Evolutionary conservation across 331 rosid genomes (phyloP), one percentile per base, ranked within the genome.

Genomic region (Rhamnella rubrinervis): DNA sequence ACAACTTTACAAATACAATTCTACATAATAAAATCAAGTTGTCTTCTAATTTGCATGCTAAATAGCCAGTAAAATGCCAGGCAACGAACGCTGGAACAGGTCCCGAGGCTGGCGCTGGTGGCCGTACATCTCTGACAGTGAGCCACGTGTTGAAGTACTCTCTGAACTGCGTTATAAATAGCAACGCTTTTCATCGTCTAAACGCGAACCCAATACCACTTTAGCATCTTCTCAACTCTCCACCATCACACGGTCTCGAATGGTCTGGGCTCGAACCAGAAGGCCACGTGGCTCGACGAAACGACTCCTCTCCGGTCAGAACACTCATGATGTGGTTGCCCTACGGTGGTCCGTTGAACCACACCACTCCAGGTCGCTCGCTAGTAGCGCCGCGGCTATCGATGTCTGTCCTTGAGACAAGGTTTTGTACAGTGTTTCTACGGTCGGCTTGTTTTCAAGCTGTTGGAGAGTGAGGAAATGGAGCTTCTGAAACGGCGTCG

Each of bases 111-210:
- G 92, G 55, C 31, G 31, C 31, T 17, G 81, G 53, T 18, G 85
- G 79, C 86, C 87, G 76, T 62, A 93, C 74, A 80, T 93, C 93
- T 67, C 82, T 80, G 64, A 93, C 98, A 5, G 85, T 87, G 9
- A 93, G 95, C 97, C 97, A 93, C 14, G 98, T 93, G 76, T 93
- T 90, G 52, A 93, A 93, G 50, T 90, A 90, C 85, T 93, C 98
- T 60, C 98, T 82, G 28, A 93, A 85, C 56, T 84, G 89, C 8
- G 87, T 84, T 6, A 90, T 85, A 25, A 4, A 93, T 85, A 25
- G 84, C 35, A 0, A 95, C 96, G 20, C 77, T 81, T 63, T 87
- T 87, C 46, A 93, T 2, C 4, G 76, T 88, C 98, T 97, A 93
- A 9, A 90, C 96, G 13, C 90, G 97, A 26, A 90, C 96, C 98